Base-by-base conservation (phyloP, 2,329 filamentous ascomycete genomes). In the Teratosphaeriaceae sp. region DNA sequence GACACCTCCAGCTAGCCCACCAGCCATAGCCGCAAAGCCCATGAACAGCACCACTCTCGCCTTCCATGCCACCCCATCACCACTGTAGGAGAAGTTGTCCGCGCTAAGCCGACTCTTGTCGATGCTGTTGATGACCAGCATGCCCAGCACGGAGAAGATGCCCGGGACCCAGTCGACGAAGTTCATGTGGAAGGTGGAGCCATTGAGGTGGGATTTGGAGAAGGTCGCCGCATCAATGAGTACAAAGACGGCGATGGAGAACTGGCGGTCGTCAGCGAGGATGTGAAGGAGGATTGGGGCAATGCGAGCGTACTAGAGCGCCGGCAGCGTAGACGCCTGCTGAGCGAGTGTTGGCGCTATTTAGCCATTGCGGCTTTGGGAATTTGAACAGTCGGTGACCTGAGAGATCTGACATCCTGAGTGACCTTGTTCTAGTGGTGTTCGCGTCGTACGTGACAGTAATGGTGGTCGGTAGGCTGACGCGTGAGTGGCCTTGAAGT, bases 111-210 rank as follows among this genome's bases (percentile, higher is more conserved):
- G 70, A 20, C 77, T 75, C 65, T 84, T 84, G 58, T 85, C 80
- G 57, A 85, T 84, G 48, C 73, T 79, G 64, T 84, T 84, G 70
- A 84, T 84, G 54, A 84, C 78, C 39, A 84, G 72, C 80, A 84
- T 84, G 47, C 80, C 80, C 23, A 84, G 71, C 47, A 77, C 72
- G 33, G 76, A 81, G 70, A 81, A 84, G 65, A 85, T 84, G 47
- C 76, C 75, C 3, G 80, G 81, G 53, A 85, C 80, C 80, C 80
- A 85, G 68, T 85, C 80, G 52, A 84, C 73, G 63, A 84, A 84
- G 62, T 76, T 82, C 58, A 84, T 73, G 64, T 84, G 78, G 49
- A 61, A 60, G 46, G 72, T 63, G 39, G 76, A 77, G 49, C 74
- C 76, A 62, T 84, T 84, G 57, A 71, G 72, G 42, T 69, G 56